Base-by-base conservation (phyloP, 768 basidiomycete genomes). In the Dioszegia crocea region DNA sequence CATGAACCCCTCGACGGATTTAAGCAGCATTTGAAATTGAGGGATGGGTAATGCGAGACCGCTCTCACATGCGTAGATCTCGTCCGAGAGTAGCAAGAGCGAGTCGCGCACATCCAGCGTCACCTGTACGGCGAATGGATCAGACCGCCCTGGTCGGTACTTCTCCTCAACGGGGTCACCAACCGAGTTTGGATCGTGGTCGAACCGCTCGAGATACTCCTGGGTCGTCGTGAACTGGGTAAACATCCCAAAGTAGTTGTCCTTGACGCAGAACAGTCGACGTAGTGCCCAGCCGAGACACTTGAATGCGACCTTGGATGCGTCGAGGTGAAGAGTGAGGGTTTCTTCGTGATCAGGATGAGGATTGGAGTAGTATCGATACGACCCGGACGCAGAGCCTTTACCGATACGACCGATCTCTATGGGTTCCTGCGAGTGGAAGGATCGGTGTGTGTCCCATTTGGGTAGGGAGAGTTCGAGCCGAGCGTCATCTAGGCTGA, bases 191-290 rank as follows among this genome's bases (percentile, higher is more conserved):
- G 74, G 72, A 0, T 82, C 82, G 50, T 79, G 80, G 43, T 79
- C 81, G 40, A 84, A 82, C 68, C 85, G 87, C 53, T 86, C 83
- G 45, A 91, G 79, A 73, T 91, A 94, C 78, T 98, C 94, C 21
- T 82, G 83, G 40, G 91, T 80, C 0, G 90, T 96, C 2, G 86
- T 86, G 67, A 93, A 97, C 65, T 94, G 88, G 1, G 91, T 96
- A 77, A 96, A 98, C 4, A 84, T 82, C 11, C 94, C 94, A 49
- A 97, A 85, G 76, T 98, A 98, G 76, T 97, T 97, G 69, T 94
- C 91, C 52, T 88, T 85, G 58, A 96, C 70, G 39, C 87, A 84
- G 85, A 98, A 88, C 64, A 94, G 82, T 70, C 91, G 86, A 36
- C 92, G 85, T 60, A 93, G 83, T 1, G 85, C 85, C 93, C 93